Percentiles rank a stretch among this genome's conserved stretches.
Evolutionary conservation across 768 basidiomycete genomes (phyloP).

Genomic region (Coprinopsis cinerea): DNA sequence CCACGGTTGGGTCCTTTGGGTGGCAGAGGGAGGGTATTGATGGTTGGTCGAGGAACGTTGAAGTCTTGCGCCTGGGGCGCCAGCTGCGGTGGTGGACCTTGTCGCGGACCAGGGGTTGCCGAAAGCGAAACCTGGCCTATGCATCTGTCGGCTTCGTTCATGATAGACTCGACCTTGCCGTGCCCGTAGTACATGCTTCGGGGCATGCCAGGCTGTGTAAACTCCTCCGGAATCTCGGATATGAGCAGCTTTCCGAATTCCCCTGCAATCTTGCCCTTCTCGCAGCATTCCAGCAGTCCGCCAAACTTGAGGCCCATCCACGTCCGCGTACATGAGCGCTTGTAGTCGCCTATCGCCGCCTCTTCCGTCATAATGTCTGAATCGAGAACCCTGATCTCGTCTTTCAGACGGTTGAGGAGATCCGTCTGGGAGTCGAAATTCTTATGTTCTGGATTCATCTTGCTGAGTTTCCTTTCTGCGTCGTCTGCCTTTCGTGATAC

Average conservation of each 20-base stretch:
- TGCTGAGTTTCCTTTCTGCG: slow-evolving; percentile 84
- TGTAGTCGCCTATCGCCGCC: slow-evolving; percentile 75
- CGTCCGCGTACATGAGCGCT: slow-evolving; percentile 59
- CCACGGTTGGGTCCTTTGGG: slow-evolving; percentile 1
- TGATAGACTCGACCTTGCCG: slow-evolving; percentile 51
- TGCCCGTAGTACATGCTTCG: slow-evolving; percentile 70
- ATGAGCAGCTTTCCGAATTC: slow-evolving; percentile 51
- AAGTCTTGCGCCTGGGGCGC: not conserved
- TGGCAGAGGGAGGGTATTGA: slow-evolving; percentile 5
- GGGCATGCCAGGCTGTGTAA: slow-evolving; percentile 73
- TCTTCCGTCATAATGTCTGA: slow-evolving; percentile 82
- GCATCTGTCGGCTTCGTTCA: slow-evolving; percentile 56
- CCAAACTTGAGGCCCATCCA: slow-evolving; percentile 87
- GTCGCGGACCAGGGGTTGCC: slow-evolving; percentile 29
- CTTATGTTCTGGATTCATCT: slow-evolving; percentile 89
- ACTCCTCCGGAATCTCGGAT: slow-evolving; percentile 71
- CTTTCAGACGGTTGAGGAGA: slow-evolving; percentile 57
- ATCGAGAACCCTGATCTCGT: slow-evolving; percentile 75
- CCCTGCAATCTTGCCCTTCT: slow-evolving; percentile 69
- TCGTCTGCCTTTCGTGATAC: slow-evolving; percentile 68
- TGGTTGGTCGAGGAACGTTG: not conserved
- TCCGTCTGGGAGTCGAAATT: slow-evolving; percentile 71
- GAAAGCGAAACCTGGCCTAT: slow-evolving; percentile 49
- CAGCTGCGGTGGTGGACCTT: not conserved
- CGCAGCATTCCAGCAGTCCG: slow-evolving; percentile 75